A percentile compares a stretch with the other conserved stretches of the same genome.
Conservation (phyloP, 495 filamentous ascomycete genomes). For the Hypoxylon lienhwacheense region DNA sequence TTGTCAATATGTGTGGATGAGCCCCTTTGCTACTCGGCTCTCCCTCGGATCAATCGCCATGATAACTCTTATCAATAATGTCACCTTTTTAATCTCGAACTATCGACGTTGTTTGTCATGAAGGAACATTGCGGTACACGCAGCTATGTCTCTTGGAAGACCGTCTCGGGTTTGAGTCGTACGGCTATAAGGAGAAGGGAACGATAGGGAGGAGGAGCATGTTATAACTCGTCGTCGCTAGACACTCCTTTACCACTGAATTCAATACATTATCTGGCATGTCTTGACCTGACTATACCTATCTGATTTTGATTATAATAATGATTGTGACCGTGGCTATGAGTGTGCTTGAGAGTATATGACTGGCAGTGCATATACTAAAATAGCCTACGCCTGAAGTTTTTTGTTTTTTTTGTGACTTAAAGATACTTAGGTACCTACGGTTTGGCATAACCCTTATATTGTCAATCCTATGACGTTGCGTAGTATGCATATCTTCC, state of each 20-base stretch:
- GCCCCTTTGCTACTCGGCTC: slow-evolving; percentile 18
- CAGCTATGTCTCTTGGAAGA: slow-evolving; percentile 8
- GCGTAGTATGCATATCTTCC: too few species aligned
- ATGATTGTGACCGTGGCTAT: too few species aligned
- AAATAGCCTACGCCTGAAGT: too few species aligned
- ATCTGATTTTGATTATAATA: not conserved
- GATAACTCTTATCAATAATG: slow-evolving; percentile 2
- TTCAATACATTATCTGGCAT: slow-evolving; percentile 2
- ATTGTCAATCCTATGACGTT: too few species aligned
- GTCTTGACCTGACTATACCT: not conserved
- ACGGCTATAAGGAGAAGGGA: not conserved
- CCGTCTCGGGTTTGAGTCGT: not conserved
- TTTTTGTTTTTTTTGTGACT: too few species aligned
- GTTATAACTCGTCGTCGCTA: slow-evolving; percentile 20
- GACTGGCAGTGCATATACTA: too few species aligned
- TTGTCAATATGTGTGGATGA: slow-evolving; percentile 1
- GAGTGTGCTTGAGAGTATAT: too few species aligned
- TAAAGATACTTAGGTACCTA: too few species aligned
- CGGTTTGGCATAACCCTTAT: too few species aligned
- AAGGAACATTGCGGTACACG: slow-evolving; percentile 3
- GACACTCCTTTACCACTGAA: slow-evolving; percentile 15
- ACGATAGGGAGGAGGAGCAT: slow-evolving; percentile 4
- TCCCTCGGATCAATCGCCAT: not conserved
- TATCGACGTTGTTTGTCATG: not conserved
- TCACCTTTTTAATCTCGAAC: slow-evolving; percentile 12